These are phyloP conservation scores for Suhomyces sp. DNA, from an alignment of 805 yeast species.

Conservation along the genomic window DNA sequence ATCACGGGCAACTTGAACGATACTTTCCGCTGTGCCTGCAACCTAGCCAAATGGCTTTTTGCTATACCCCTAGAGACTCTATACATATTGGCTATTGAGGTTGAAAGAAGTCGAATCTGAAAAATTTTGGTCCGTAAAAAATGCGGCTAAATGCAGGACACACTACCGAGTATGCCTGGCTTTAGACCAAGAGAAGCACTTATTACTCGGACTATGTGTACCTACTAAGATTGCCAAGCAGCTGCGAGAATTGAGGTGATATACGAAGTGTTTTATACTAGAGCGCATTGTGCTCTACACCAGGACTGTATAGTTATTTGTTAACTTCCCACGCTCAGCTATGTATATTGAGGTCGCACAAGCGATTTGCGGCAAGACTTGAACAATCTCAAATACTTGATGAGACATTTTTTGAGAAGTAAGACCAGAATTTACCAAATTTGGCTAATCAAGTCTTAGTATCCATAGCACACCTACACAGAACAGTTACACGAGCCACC, in stretches of 20 bases:
- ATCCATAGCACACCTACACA: no score
- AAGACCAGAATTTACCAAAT: no score
- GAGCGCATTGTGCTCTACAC: no score
- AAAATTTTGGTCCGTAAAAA: background rate
- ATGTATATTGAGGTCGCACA: background rate
- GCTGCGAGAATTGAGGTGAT: no score
- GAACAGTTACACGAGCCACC: no score
- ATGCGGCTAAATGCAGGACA: background rate
- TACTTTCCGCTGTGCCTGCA: constrained; percentile 13
- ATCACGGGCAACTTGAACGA: constrained; percentile 37
- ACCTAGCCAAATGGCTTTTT: background rate
- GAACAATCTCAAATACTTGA: background rate
- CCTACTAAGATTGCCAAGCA: background rate
- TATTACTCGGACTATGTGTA: no score
- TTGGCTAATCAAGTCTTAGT: no score
- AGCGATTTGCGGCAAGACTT: background rate
- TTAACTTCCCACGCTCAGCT: background rate
- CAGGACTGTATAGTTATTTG: no score
- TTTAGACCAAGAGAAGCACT: background rate
- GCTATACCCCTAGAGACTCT: constrained; percentile 6
- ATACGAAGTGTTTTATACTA: no score
- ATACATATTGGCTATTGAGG: constrained; percentile 7
- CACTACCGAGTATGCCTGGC: background rate
- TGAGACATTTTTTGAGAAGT: no score
- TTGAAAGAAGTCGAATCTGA: background rate